Percentiles rank a stretch among this genome's conserved stretches.
Evolutionary conservation across 2,329 filamentous ascomycete species (phyloP).

Genomic region (Alternaria angustiovoidea): DNA sequence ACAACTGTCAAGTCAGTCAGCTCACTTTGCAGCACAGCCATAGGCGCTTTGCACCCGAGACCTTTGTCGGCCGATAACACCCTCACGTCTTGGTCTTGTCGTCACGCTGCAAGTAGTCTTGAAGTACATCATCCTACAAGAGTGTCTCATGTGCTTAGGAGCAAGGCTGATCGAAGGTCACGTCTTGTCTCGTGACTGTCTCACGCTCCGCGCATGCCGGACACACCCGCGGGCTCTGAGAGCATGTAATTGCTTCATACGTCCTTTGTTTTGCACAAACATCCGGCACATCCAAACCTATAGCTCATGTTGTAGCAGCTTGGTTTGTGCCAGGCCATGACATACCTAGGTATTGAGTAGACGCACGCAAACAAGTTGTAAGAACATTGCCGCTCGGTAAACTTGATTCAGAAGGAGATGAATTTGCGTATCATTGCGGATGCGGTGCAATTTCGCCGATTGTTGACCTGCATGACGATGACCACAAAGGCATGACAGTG

Average conservation of each 20-base stretch:
- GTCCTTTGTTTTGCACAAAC: not conserved
- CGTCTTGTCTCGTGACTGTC: conserved; percentile 20
- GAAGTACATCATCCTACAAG: not conserved
- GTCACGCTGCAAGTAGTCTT: not conserved
- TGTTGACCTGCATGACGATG: not conserved
- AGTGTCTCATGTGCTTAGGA: conserved; percentile 8
- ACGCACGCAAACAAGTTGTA: not conserved
- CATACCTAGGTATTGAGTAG: not conserved
- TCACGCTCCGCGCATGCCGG: conserved; percentile 14
- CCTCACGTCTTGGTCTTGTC: not conserved
- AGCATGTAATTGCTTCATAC: not conserved
- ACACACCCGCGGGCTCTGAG: not conserved
- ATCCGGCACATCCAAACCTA: not conserved
- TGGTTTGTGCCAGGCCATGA: not conserved
- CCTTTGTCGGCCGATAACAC: conserved; percentile 4
- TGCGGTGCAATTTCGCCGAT: not conserved
- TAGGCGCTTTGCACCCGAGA: conserved; percentile 9
- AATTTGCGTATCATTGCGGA: not conserved
- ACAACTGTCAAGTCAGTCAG: not conserved
- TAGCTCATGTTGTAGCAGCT: not conserved
- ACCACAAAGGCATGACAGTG: not conserved
- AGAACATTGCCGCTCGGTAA: not conserved
- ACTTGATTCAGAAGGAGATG: not conserved
- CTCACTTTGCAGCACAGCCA: conserved; percentile 14
- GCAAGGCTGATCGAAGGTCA: conserved; percentile 15